Conservation (phyloP, 129 eudicot genomes). For the Chrysanthemum lavandulifolium region DNA sequence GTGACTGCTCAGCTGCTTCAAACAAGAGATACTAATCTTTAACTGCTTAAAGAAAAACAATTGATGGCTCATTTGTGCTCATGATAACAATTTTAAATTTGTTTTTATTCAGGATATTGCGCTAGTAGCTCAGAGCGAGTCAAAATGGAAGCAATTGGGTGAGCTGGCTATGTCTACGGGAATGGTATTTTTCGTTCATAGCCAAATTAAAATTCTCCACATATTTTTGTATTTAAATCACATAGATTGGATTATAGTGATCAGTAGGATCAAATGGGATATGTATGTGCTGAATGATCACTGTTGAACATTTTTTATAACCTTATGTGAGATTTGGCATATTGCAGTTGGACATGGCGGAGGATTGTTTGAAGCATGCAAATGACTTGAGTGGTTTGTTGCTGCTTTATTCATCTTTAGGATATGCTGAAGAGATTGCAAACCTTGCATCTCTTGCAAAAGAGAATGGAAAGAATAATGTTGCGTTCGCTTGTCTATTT, state of each 20-base stretch:
- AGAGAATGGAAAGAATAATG: constrained; percentile 93
- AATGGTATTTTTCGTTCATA: constrained; percentile 42
- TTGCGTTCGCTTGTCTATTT: constrained; percentile 86
- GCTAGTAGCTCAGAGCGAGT: constrained; percentile 73
- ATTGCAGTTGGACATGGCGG: constrained; percentile 94
- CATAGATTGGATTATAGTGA: neutral
- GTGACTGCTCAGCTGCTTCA: constrained; percentile 28
- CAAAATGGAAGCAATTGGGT: constrained; percentile 99
- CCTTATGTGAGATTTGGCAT: neutral
- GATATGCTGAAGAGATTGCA: constrained; percentile 80
- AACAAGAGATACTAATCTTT: constrained; percentile 20
- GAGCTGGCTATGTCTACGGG: constrained; percentile 97
- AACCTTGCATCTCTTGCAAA: constrained; percentile 82
- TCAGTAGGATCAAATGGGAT: neutral
- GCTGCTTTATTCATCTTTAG: constrained; percentile 92
- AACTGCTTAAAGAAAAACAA: too few species aligned
- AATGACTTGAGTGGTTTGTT: constrained; percentile 91
- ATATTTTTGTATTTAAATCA: neutral
- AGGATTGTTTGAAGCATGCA: constrained; percentile 88
- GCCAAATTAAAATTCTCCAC: constrained; percentile 1
- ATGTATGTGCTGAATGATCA: neutral
- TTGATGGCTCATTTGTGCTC: constrained; percentile 3
- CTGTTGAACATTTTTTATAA: neutral
- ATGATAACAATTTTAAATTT: constrained; percentile 25
- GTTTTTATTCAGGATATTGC: constrained; percentile 72